Evolutionary conservation across 768 basidiomycete species (phyloP), one percentile per base, ranked within the genome.

Genomic region (Pisolithus albus): DNA sequence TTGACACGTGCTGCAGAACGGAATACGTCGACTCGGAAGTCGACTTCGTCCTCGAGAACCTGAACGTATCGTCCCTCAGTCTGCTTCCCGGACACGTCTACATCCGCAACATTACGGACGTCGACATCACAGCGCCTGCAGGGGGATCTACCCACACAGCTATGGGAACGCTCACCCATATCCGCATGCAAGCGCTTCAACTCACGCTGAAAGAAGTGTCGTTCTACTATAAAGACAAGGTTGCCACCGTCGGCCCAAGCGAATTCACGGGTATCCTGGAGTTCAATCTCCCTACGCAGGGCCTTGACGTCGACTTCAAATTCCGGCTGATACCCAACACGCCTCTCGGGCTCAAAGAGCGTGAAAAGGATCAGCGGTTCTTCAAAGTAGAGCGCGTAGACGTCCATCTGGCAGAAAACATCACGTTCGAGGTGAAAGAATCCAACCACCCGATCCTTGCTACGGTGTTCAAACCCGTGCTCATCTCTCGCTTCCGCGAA

Each of bases 31-130:
- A 88, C 57, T 50, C 65, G 0, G 81, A 86, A 41, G 73, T 80
- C 45, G 86, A 88, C 58, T 83, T 88, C 52, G 82, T 87, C 2
- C 77, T 88, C 41, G 86, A 88, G 63, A 83, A 88, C 59, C 70
- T 88, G 30, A 79, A 86, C 56, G 72, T 88, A 18, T 85, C 85
- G 3, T 78, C 79, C 0, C 73, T 87, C 64, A 77, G 76, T 46
- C 68, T 87, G 26, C 75, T 84, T 15, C 86, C 86, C 0, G 84
- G 85, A 0, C 83, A 84, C 46, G 79, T 81, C 7, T 85, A 80
- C 64, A 77, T 88, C 34, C 81, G 84, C 52, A 85, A 86, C 59
- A 83, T 85, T 61, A 85, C 84, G 24, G 76, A 80, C 50, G 64
- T 79, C 50, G 79, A 80, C 37, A 79, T 86, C 57, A 69, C 72